phyloP scores from a whole-genome alignment of 2,329 filamentous ascomycete genomes.

The Chaetomium strumarium region DNA sequence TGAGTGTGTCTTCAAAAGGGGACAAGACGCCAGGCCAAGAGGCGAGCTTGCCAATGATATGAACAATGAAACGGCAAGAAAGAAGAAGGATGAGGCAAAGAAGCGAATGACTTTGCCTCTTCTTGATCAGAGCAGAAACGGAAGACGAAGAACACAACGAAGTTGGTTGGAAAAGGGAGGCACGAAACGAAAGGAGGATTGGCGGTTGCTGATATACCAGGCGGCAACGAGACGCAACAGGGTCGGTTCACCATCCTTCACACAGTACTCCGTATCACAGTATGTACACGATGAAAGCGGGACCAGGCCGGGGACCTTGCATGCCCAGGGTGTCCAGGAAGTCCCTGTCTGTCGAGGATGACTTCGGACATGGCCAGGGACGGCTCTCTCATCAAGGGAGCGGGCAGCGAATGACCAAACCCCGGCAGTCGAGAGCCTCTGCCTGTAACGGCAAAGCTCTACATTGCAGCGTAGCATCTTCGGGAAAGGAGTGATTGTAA shows the following conservation, averaged over 20 bases:
- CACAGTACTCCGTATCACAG: not conserved
- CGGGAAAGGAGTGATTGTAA: conserved; percentile 8
- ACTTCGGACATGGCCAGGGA: not conserved
- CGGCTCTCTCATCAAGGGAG: not conserved
- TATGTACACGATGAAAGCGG: conserved; percentile 1
- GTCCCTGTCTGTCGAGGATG: not conserved
- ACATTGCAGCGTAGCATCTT: conserved; percentile 8
- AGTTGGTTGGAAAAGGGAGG: conserved; percentile 17
- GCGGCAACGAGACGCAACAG: not conserved
- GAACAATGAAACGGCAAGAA: conserved; percentile 28
- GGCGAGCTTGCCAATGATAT: conserved; percentile 18
- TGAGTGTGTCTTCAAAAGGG: conserved; percentile 14
- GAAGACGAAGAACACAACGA: conserved; percentile 23
- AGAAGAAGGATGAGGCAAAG: conserved; percentile 38
- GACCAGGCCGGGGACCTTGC: conserved; percentile 1
- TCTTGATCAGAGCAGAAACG: conserved; percentile 15
- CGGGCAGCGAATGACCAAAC: conserved; percentile 6
- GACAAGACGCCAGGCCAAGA: not conserved
- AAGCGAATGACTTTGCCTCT: conserved; percentile 53
- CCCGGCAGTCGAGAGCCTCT: not conserved
- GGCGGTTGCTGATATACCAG: conserved; percentile 20
- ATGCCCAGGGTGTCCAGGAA: conserved; percentile 1
- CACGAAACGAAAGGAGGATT: conserved; percentile 8
- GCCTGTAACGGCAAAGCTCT: conserved; percentile 8
- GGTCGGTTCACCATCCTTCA: not conserved